Evolutionary conservation across 768 basidiomycete species (phyloP).

Genomic region (Russula foetens): DNA sequence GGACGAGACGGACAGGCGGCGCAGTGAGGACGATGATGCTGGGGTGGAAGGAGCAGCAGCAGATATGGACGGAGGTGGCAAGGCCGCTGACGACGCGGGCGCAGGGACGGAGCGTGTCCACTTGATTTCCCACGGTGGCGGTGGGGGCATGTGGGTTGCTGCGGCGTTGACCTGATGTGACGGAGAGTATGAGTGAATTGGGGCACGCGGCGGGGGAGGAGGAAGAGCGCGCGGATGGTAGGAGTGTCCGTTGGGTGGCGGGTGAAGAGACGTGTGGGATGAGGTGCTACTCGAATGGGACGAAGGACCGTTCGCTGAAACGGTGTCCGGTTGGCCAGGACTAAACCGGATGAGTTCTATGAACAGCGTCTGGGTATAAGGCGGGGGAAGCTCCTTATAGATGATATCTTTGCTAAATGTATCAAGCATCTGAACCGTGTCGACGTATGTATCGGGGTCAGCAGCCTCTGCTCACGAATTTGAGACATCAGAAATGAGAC

Average conservation of each 20-base stretch:
- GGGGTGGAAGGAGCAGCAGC: background rate
- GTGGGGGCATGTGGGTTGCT: conserved; percentile 27
- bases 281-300: conserved; percentile 20
- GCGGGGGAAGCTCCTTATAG: conserved; percentile 56
- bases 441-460: conserved; percentile 55
- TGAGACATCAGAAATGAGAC: conserved; percentile 6
- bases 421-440: conserved; percentile 67
- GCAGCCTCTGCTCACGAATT: conserved; percentile 33
- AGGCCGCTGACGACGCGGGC: background rate
- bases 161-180: conserved; percentile 6
- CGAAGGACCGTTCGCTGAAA: conserved; percentile 22
- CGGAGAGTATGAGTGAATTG: conserved; percentile 10
- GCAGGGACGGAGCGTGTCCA: conserved; percentile 24
- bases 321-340: conserved; percentile 45
- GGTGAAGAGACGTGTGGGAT: conserved; percentile 19
- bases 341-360: conserved; percentile 62
- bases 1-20: conserved; percentile 6
- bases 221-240: conserved; percentile 17
- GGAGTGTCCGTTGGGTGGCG: conserved; percentile 4
- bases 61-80: conserved; percentile 19
- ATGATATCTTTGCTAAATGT: conserved; percentile 64
- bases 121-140: conserved; percentile 31
- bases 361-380: conserved; percentile 59
- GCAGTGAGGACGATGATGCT: conserved; percentile 19
- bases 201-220: conserved; percentile 29